phyloP scores from a whole-genome alignment of 2,329 filamentous ascomycete genomes.

The Colletotrichum somersetense region DNA sequence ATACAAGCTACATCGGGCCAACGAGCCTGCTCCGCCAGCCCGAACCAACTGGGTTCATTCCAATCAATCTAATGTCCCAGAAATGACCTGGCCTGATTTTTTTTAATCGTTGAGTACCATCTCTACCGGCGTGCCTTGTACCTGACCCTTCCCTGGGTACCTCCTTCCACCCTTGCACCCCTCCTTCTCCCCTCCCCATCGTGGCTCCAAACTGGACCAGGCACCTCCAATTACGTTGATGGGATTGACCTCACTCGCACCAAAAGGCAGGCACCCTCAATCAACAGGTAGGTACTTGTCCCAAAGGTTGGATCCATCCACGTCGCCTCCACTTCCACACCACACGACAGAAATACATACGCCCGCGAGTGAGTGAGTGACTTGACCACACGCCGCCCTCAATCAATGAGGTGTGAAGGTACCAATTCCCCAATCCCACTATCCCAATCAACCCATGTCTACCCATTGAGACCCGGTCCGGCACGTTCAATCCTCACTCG shows the following conservation, averaged over 20 bases:
- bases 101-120: conserved; percentile 39
- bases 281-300: conserved; percentile 28
- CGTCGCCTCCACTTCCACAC: conserved; percentile 33
- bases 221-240: conserved; percentile 38
- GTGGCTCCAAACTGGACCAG: conserved; percentile 28
- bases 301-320: conserved; percentile 37
- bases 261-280: conserved; percentile 17
- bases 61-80: conserved; percentile 28
- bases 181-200: background rate
- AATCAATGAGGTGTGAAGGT: conserved; percentile 29
- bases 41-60: conserved; percentile 39
- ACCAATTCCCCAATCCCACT: conserved; percentile 34
- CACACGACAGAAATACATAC: background rate
- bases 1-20: conserved; percentile 11
- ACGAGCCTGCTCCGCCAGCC: conserved; percentile 28
- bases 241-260: conserved; percentile 37
- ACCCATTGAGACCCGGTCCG: conserved; percentile 33
- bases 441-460: conserved; percentile 37
- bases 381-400: conserved; percentile 23
- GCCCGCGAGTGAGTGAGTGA: background rate
- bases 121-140: conserved; percentile 7
- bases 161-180: conserved; percentile 3
- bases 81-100: conserved; percentile 33
- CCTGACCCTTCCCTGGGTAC: conserved; percentile 25
- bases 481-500: conserved; percentile 9